Percentiles rank a stretch among this genome's conserved stretches.
phyloP scores from a whole-genome alignment of 139 green algal species.

The Mesostigma viride region DNA sequence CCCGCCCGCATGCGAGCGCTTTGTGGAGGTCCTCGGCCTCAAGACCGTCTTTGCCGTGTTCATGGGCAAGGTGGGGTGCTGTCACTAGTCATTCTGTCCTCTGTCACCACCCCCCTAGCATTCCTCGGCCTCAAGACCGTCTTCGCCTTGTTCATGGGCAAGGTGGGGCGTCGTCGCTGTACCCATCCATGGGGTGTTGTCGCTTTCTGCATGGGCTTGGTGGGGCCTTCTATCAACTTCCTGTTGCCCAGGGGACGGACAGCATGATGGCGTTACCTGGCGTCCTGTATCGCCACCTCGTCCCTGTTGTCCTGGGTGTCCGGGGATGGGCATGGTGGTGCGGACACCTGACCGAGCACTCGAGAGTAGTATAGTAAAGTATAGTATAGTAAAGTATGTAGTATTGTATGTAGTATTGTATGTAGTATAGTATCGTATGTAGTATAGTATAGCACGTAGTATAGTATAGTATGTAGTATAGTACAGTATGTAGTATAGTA shows the following conservation, averaged over 20 bases:
- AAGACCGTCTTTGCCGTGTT: constrained; percentile 81
- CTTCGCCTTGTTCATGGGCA: constrained; percentile 93
- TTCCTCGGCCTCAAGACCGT: constrained; percentile 64
- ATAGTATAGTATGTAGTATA: too few species aligned
- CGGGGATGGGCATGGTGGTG: too few species aligned
- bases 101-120: neutral
- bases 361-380: too few species aligned
- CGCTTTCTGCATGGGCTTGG: neutral
- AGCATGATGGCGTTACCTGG: neutral
- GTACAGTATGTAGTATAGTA: too few species aligned
- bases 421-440: too few species aligned
- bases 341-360: too few species aligned
- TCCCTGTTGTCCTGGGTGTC: neutral
- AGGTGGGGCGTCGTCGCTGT: constrained; percentile 22
- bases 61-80: constrained; percentile 67
- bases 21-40: constrained; percentile 51
- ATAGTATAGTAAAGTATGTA: too few species aligned
- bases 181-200: neutral
- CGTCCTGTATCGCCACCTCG: neutral
- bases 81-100: neutral
- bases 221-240: neutral
- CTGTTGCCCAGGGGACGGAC: neutral
- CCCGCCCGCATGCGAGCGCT: constrained; percentile 46
- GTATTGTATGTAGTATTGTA: too few species aligned
- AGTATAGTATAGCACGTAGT: too few species aligned